Percentiles rank a stretch among this genome's conserved stretches.
Conservation (phyloP, 129 eudicot species). For the Artemisia argyi region DNA sequence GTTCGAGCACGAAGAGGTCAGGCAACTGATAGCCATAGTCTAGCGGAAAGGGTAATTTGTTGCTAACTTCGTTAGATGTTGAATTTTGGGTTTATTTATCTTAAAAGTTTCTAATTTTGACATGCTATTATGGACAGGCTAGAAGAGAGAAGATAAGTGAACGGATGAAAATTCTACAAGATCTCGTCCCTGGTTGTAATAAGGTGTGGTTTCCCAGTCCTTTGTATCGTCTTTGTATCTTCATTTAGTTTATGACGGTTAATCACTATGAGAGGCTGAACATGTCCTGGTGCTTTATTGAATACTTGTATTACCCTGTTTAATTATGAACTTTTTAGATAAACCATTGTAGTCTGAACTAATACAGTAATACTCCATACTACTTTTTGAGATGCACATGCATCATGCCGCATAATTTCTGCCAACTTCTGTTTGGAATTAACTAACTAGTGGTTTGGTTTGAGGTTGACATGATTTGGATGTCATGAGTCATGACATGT, state of each 20-base stretch:
- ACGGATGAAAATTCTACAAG: conserved; percentile 98
- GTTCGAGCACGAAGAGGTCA: conserved; percentile 98
- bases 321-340: background rate
- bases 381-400: background rate
- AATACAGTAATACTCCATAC: background rate
- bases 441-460: background rate
- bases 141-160: conserved; percentile 99
- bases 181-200: conserved; percentile 92
- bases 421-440: too few species aligned
- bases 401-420: too few species aligned
- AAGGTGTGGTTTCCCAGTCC: conserved; percentile 45
- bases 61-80: background rate
- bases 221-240: conserved; percentile 4
- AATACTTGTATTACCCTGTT: background rate
- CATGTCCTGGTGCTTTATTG: background rate
- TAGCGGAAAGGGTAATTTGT: conserved; percentile 85
- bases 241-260: background rate
- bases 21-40: conserved; percentile 99
- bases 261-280: background rate
- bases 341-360: background rate
- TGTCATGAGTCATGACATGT: conserved; percentile 25
- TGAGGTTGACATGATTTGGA: conserved; percentile 18
- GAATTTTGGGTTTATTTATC: background rate
- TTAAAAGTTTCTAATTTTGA: conserved; percentile 3
- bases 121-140: conserved; percentile 51